Evolutionary conservation across 192 early-diverging fungal genomes (phyloP), one percentile per base, ranked within the genome.

Genomic region (Mortierella claussenii): DNA sequence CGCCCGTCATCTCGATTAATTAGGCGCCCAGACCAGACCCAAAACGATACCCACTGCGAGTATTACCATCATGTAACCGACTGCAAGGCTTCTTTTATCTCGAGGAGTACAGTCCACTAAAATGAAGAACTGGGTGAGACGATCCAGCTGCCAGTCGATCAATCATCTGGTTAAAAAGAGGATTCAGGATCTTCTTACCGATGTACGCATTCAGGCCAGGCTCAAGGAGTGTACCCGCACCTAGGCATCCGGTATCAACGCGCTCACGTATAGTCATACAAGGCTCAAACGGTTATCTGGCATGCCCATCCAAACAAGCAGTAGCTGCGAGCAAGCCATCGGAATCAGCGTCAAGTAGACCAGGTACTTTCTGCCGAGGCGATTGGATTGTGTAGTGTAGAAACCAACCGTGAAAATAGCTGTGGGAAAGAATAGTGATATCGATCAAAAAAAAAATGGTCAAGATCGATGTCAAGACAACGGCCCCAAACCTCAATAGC

Each of bases 371-470:
- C 71, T 30, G 13, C 71, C 71, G 42, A 45, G 36, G 17, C 15
- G 30, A 33, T 75, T 63, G 8, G 71, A 75, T 8, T 56, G 48
- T 1, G 71, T 60, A 5, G 71, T 66, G 7, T 50, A 0, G 36
- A 30, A 75, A 34, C 71, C 71, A 9, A 75, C 9, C 1, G 71
- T 75, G 45, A 75, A 75, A 17, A 75, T 55, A 18, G 50, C 71
- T 75, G 32, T 40, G 7, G 37, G 37, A 7, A 40, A 40, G 37
- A 40, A 10, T 13, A 13, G 13, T 40, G 37, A 40, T 40, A 10
- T 10, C 13, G 7, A 40, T 13, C 37, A 13, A 40, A 40, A 40
- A 40, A 40, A 40, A 40, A 40, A 40, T 10, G 13, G 13, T 10
- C 7, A 40, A 40, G n/a, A n/a, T n/a, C n/a, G n/a, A n/a, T n/a